Evolutionary conservation across 345 rosid species (phyloP).

Genomic region (Moricandia moricandioides): DNA sequence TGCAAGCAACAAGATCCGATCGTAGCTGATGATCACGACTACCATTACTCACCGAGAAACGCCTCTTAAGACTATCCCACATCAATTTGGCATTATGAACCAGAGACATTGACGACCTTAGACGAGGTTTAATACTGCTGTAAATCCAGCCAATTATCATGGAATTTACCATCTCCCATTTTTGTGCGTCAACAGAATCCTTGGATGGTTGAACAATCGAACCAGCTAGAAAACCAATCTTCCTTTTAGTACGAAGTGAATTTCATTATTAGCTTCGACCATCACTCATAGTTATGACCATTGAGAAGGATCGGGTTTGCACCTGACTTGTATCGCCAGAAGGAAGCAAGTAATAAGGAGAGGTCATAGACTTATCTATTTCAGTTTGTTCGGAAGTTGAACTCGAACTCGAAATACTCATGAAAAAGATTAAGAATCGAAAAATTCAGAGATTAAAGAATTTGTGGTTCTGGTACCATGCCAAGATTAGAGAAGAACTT

Average conservation of each 20-base stretch:
- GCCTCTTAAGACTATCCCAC: neutral
- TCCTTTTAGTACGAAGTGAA: neutral
- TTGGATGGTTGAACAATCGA: neutral
- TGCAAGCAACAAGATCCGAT: neutral
- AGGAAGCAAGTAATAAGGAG: neutral
- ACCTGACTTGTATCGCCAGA: neutral
- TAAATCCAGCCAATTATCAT: neutral
- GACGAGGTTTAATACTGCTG: neutral
- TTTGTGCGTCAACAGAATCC: neutral
- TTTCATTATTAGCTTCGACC: neutral
- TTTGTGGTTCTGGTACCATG: neutral
- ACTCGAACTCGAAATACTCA: neutral
- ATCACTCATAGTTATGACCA: neutral
- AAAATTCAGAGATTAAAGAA: neutral
- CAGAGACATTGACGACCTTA: neutral
- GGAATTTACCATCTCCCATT: neutral
- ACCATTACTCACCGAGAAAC: neutral
- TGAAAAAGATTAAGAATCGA: neutral
- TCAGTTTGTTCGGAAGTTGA: neutral
- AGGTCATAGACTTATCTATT: neutral
- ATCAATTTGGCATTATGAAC: neutral
- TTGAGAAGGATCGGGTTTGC: neutral
- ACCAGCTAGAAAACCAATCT: neutral
- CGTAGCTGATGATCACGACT: neutral
- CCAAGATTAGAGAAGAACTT: neutral